Evolutionary conservation across 1,284 basidiomycete genomes (phyloP), one percentile per base, ranked within the genome.

Genomic region (Ustilago curta): DNA sequence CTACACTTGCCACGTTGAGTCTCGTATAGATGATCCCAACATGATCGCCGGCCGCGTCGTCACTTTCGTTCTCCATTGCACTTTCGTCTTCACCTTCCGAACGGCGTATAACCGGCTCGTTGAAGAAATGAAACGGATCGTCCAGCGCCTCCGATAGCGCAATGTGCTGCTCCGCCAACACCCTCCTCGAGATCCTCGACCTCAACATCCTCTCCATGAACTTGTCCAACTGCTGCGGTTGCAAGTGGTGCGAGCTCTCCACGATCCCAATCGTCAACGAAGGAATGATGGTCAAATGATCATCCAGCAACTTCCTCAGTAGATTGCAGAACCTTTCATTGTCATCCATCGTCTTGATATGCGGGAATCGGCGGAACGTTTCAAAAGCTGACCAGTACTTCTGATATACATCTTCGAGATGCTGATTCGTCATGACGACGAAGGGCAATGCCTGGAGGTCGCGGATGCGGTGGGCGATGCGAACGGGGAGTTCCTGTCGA

Each of bases 121-220:
- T 71, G 67, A 78, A 77, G 19, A 81, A 81, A 43, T 73, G 68
- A 54, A 81, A 81, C 12, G 80, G 79, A 55, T 80, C 79, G 40
- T 78, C 78, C 27, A 79, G 54, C 40, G 88, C 89, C 61, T 90
- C 88, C 5, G 92, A 91, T 5, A 96, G 87, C 3, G 93, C 91
- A 59, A 95, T 90, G 78, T 96, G 94, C 80, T 96, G 94, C 82
- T 95, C 92, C 2, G 91, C 92, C 31, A 96, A 88, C 29, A 96
- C 94, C 43, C 94, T 89, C 25, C 94, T 88, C 9, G 93, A 94
- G 83, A 96, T 94, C 57, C 94, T 88, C 3, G 93, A 95, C 48
- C 93, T 89, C 9, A 96, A 88, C 94, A 96, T 96, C 27, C 93
- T 89, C 23, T 90, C 89, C 91, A 95, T 93, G 84, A 95, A 94